These are phyloP conservation scores for Fusarium brevicatenulatum DNA, from an alignment of 2,329 filamentous ascomycete genomes.

Conservation along the genomic window DNA sequence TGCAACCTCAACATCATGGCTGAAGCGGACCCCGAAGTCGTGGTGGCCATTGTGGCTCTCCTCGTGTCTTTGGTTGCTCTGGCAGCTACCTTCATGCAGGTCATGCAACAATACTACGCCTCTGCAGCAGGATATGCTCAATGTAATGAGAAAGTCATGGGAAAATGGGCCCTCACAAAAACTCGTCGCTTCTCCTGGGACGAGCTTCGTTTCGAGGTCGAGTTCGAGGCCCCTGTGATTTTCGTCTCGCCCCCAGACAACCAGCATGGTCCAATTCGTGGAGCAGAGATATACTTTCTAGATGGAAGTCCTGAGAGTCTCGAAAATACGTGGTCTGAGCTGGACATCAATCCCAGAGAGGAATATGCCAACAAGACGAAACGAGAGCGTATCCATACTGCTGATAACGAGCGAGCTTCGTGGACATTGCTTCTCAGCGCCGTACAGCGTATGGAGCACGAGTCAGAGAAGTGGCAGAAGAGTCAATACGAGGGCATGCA, in stretches of 20 bases:
- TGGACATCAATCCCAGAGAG: conserved; percentile 45
- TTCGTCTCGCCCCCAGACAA: conserved; percentile 59
- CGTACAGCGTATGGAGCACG: conserved; percentile 60
- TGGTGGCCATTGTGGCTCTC: conserved; percentile 57
- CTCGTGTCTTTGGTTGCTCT: conserved; percentile 60
- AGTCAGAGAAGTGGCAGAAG: conserved; percentile 59
- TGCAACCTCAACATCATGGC: conserved; percentile 18
- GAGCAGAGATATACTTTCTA: conserved; percentile 50
- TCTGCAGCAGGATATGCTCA: conserved; percentile 61
- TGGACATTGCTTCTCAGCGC: conserved; percentile 63
- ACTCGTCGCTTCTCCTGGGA: conserved; percentile 53
- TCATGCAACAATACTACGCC: conserved; percentile 61
- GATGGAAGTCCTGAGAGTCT: conserved; percentile 53
- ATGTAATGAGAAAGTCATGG: conserved; percentile 60
- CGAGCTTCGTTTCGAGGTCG: conserved; percentile 61
- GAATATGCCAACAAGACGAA: conserved; percentile 40
- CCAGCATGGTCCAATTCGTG: conserved; percentile 48
- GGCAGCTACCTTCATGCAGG: conserved; percentile 57
- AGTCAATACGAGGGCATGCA: conserved; percentile 46
- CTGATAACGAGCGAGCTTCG: conserved; percentile 66
- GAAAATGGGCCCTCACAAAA: conserved; percentile 56
- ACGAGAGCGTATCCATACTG: conserved; percentile 59
- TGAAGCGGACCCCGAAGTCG: conserved; percentile 46
- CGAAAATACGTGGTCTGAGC: conserved; percentile 47
- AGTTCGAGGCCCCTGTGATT: conserved; percentile 61